These are phyloP conservation scores for Pichia sp. DNA, from an alignment of 1,139 yeast genomes.

Conservation along the genomic window DNA sequence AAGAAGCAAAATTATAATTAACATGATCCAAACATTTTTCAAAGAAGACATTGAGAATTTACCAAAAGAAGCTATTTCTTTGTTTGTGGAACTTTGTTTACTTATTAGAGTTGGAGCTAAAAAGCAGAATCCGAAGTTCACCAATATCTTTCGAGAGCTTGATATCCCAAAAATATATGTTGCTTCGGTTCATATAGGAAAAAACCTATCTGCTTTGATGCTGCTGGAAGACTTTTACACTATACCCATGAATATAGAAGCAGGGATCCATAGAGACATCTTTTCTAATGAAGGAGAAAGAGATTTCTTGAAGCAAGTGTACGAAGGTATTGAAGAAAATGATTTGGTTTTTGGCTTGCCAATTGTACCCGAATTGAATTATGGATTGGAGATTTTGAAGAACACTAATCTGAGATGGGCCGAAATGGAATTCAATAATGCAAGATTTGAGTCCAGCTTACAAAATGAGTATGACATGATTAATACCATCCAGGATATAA, in stretches of 20 bases:
- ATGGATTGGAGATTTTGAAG: conserved; percentile 37
- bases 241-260: background rate
- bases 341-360: conserved; percentile 63
- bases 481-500: conserved; percentile 18
- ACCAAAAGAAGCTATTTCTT: conserved; percentile 21
- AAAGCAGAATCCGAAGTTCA: conserved; percentile 28
- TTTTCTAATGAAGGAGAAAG: conserved; percentile 16
- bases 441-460: conserved; percentile 42
- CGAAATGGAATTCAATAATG: conserved; percentile 48
- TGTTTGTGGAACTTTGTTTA: conserved; percentile 34
- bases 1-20: conserved; percentile 10
- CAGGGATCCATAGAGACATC: conserved; percentile 10
- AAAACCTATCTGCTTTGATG: conserved; percentile 42
- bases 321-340: conserved; percentile 44
- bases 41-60: conserved; percentile 6
- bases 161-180: conserved; percentile 28
- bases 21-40: conserved; percentile 19
- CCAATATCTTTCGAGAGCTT: conserved; percentile 29
- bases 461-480: conserved; percentile 1
- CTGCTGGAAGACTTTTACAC: conserved; percentile 40
- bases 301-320: conserved; percentile 31
- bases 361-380: conserved; percentile 41
- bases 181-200: conserved; percentile 31
- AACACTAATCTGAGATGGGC: conserved; percentile 30
- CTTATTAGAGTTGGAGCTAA: conserved; percentile 39